phyloP scores from a whole-genome alignment of 345 rosid genomes.

The Salix arbutifolia region DNA sequence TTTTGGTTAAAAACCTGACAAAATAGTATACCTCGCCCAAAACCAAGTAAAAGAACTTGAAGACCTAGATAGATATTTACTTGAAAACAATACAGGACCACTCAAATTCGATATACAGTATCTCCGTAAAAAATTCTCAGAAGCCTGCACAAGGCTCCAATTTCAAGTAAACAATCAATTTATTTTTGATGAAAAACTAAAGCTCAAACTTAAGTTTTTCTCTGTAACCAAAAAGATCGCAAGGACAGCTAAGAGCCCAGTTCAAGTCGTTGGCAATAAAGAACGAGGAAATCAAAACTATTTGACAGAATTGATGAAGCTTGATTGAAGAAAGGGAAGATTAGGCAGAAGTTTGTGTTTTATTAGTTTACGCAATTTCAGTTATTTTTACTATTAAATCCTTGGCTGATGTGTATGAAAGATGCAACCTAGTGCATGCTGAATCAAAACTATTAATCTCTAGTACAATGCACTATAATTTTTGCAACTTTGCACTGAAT shows the following conservation, averaged over 20 bases:
- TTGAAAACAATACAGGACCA: not conserved
- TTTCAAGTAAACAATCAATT: not conserved
- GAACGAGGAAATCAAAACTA: not conserved
- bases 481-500: no score
- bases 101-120: not conserved
- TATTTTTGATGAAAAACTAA: not conserved
- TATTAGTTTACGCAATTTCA: no score
- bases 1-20: not conserved
- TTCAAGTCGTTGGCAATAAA: not conserved
- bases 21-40: not conserved
- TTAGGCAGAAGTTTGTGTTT: no score
- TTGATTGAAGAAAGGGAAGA: no score
- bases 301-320: no score
- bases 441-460: no score
- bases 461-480: no score
- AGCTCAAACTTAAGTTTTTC: not conserved
- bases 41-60: not conserved
- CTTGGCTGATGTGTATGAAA: no score
- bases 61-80: not conserved
- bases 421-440: no score
- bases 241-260: not conserved
- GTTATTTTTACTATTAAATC: no score
- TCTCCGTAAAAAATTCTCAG: no score
- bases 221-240: not conserved
- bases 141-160: not conserved